Evolutionary conservation across 345 rosid genomes (phyloP).

Genomic region (Salix suchowensis): DNA sequence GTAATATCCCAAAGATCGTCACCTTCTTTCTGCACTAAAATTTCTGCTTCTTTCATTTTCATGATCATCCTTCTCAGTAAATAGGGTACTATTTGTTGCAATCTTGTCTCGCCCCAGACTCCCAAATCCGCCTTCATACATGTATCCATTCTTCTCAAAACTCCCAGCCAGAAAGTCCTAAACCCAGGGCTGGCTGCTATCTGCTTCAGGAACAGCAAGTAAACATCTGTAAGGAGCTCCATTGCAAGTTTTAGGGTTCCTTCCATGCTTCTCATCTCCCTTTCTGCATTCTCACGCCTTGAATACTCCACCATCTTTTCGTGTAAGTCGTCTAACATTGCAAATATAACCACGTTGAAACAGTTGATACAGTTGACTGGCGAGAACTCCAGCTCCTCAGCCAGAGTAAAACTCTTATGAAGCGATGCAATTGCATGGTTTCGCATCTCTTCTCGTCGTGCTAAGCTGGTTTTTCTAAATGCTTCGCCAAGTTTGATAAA

Average conservation of each 20-base stretch:
- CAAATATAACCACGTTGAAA: conserved; percentile 50
- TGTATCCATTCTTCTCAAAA: conserved; percentile 90
- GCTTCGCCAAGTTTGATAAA: conserved; percentile 81
- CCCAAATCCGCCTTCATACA: conserved; percentile 89
- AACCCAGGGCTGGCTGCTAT: conserved; percentile 55
- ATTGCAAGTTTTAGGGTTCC: conserved; percentile 61
- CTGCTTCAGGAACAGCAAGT: conserved; percentile 41
- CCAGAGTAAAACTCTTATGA: conserved; percentile 47
- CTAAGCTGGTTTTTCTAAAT: conserved; percentile 67
- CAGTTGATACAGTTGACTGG: conserved; percentile 55
- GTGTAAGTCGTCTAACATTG: conserved; percentile 79
- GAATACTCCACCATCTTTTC: conserved; percentile 85
- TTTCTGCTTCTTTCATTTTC: conserved; percentile 62
- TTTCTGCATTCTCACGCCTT: conserved; percentile 67
- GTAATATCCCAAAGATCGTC: conserved; percentile 85
- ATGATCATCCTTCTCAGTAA: conserved; percentile 59
- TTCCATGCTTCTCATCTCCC: conserved; percentile 88
- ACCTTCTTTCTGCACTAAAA: conserved; percentile 55
- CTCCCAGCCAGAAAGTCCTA: conserved; percentile 85
- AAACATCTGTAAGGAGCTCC: conserved; percentile 60
- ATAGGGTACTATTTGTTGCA: conserved; percentile 54
- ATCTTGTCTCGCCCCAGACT: conserved; percentile 49
- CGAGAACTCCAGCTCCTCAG: conserved; percentile 59
- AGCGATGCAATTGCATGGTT: conserved; percentile 61
- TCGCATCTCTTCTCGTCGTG: conserved; percentile 76